These are phyloP conservation scores for Albugo candida DNA, from an alignment of 352 stramenopile genomes.

Conservation along the genomic window DNA sequence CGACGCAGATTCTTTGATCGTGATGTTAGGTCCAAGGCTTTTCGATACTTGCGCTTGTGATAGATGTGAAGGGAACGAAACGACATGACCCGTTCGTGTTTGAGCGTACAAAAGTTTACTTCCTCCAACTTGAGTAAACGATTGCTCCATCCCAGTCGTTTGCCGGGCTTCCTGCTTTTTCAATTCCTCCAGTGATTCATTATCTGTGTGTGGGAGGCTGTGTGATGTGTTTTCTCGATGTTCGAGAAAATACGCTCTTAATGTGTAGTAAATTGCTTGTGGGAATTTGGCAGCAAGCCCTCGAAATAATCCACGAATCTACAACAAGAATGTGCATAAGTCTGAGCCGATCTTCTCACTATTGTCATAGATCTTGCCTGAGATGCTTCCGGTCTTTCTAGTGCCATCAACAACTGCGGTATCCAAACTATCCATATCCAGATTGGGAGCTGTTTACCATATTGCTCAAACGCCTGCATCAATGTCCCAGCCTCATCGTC, in stretches of 20 bases:
- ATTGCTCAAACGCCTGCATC: conserved; percentile 82
- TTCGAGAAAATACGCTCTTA: conserved; percentile 95
- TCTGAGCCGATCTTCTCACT: neutral
- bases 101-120: conserved; percentile 32
- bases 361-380: conserved; percentile 8
- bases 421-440: conserved; percentile 99
- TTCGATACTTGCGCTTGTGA: conserved; percentile 32
- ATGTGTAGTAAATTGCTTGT: conserved; percentile 96
- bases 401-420: conserved; percentile 89
- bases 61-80: conserved; percentile 41
- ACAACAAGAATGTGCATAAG: neutral
- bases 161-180: conserved; percentile 12
- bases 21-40: conserved; percentile 31
- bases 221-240: conserved; percentile 73
- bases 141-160: conserved; percentile 8
- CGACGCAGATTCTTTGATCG: conserved; percentile 21
- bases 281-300: conserved; percentile 86
- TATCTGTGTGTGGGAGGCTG: neutral
- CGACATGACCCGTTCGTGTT: conserved; percentile 61
- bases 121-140: conserved; percentile 10
- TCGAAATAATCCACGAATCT: conserved; percentile 67
- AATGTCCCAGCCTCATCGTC: conserved; percentile 59
- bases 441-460: conserved; percentile 87
- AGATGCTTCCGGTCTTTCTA: conserved; percentile 82
- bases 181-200: conserved; percentile 15